Evolutionary conservation across 306 rosid genomes (phyloP), one percentile per base, ranked within the genome.

Genomic region (Arachis stenosperma): DNA sequence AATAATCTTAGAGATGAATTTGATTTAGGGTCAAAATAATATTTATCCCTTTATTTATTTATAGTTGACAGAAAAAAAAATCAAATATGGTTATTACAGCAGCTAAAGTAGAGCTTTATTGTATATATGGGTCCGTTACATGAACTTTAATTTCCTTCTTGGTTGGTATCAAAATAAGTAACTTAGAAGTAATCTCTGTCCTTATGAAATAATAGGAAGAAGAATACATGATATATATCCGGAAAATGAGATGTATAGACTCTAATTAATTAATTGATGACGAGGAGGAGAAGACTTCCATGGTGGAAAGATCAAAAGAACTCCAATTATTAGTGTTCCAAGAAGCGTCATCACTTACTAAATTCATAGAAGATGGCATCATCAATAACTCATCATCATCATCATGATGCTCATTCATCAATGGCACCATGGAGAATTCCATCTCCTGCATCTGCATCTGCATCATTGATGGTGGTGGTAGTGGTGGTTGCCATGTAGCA

Each of bases 321-420:
- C 79, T 78, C 96, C 96, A 90, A 74, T n/a, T 52, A 74, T n/a
- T 52, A 8, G 60, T 60, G 52, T 42, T 74, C 91, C 93, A 90
- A 46, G 74, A 90, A 46, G 73, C 71, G 33, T 86, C 89, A 9
- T 86, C 89, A 9, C 4, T 62, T 2, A 83, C 59, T 11, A 61
- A 54, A 71, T 80, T 79, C 44, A 52, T 33, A 3, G 78, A 40
- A 9, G 83, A 67, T 62, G 9, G 42, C 8, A 71, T 9, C n/a
- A 71, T 83, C 52, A 78, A 58, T 30, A 65, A 61, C 12, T 61
- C 6, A 77, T 51, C 51, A 29, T 69, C 75, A 29, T 62, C 71
- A 2, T 58, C 74, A 39, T 66, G 27, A 22, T 22, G 27, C 27
- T 22, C 27, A 22, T 22, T 22, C 27, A 22, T 65, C 7, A 85